Evolutionary conservation across 345 rosid species (phyloP).

Genomic region (Hibiscus tridactylites): DNA sequence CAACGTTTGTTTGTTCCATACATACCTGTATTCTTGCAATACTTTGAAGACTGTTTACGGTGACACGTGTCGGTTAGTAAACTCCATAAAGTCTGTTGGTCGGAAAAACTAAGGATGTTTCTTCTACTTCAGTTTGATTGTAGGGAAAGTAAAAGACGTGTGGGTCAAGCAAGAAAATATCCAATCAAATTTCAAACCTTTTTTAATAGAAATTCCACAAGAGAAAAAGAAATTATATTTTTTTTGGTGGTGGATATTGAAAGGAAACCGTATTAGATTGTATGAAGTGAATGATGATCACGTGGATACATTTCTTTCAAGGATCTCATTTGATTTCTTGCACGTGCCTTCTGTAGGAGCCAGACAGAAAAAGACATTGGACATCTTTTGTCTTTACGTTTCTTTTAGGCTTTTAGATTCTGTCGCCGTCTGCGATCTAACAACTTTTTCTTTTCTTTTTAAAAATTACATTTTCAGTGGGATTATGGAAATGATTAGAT

Average conservation of each 20-base stretch:
- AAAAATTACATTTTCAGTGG: no score
- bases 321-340: background rate
- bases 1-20: background rate
- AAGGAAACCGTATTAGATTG: background rate
- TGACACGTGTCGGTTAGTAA: background rate
- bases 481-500: no score
- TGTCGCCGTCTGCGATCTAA: background rate
- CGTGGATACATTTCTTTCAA: background rate
- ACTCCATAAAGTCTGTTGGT: background rate
- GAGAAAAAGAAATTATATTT: no score
- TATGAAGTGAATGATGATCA: background rate
- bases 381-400: background rate
- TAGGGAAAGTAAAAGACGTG: background rate
- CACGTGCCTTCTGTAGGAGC: background rate
- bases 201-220: no score
- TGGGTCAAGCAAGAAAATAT: background rate
- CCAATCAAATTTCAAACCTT: background rate
- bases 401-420: background rate
- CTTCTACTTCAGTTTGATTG: background rate
- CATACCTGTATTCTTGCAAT: background rate
- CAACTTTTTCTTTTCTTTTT: background rate
- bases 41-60: no score
- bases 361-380: background rate
- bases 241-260: background rate
- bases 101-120: background rate